Percentiles rank a stretch among this genome's conserved stretches.
phyloP scores from a whole-genome alignment of 768 basidiomycete genomes.

The Suillus fuscotomentosus region DNA sequence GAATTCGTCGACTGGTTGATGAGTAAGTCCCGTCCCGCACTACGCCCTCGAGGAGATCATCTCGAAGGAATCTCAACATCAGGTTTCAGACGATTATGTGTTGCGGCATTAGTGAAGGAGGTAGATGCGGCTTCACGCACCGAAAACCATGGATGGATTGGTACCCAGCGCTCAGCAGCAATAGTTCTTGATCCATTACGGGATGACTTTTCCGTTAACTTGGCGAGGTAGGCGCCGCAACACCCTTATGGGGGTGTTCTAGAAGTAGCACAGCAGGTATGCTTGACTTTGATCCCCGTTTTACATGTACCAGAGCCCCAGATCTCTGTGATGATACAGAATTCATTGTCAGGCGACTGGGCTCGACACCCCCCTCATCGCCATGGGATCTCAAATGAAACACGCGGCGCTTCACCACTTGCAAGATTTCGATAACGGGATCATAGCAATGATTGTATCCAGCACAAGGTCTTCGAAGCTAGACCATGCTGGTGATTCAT shows the following conservation, averaged over 20 bases:
- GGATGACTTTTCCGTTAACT: not conserved
- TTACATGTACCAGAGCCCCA: not conserved
- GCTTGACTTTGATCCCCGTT: not conserved
- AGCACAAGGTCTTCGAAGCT: not conserved
- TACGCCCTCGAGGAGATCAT: not conserved
- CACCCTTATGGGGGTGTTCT: not conserved
- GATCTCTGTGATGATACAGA: not conserved
- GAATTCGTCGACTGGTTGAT: not conserved
- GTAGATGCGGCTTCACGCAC: not conserved
- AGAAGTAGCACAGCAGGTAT: not conserved
- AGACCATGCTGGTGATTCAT: not conserved
- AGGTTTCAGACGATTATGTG: not conserved
- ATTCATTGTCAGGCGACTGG: not conserved
- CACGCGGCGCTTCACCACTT: not conserved
- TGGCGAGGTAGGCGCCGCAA: not conserved
- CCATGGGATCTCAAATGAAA: not conserved
- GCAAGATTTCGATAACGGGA: not conserved
- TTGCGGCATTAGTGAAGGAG: not conserved
- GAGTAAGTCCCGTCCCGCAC: not conserved
- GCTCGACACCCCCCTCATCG: not conserved
- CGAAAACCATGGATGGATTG: not conserved
- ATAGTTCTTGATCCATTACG: not conserved
- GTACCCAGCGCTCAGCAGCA: not conserved
- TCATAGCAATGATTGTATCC: not conserved
- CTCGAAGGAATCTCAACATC: not conserved